Conservation (phyloP, 495 filamentous ascomycete genomes). For the Hypoxylon fragiforme region DNA sequence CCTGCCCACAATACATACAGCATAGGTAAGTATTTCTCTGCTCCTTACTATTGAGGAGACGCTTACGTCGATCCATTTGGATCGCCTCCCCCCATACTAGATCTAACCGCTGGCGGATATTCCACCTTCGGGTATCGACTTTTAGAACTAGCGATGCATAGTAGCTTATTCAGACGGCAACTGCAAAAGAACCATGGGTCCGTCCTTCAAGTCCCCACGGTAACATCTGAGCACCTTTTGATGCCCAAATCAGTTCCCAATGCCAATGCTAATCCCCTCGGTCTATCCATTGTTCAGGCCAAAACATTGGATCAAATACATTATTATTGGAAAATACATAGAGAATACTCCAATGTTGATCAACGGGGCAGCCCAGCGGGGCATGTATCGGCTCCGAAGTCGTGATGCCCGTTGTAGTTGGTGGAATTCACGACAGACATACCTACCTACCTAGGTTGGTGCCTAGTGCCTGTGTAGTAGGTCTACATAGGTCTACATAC, state of each 20-base stretch:
- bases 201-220: slow-evolving; percentile 19
- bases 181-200: slow-evolving; percentile 31
- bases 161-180: slow-evolving; percentile 39
- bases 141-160: slow-evolving; percentile 32
- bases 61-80: slow-evolving; percentile 30
- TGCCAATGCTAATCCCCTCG: slow-evolving; percentile 12
- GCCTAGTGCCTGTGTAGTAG: not conserved
- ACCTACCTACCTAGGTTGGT: not conserved
- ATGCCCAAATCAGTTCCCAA: slow-evolving; percentile 17
- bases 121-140: slow-evolving; percentile 36
- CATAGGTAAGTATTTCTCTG: slow-evolving; percentile 28
- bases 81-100: slow-evolving; percentile 31
- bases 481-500: too few species aligned
- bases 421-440: too few species aligned
- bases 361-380: too few species aligned
- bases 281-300: slow-evolving; percentile 8
- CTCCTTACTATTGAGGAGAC: slow-evolving; percentile 34
- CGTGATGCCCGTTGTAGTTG: too few species aligned
- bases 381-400: too few species aligned
- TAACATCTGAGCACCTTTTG: slow-evolving; percentile 14
- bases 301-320: not conserved
- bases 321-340: too few species aligned
- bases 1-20: too few species aligned
- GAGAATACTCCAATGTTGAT: too few species aligned
- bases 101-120: slow-evolving; percentile 36